Percentiles rank a stretch among this genome's conserved stretches.
Evolutionary conservation across 495 filamentous ascomycete genomes (phyloP).

Genomic region (Neurospora sp.): DNA sequence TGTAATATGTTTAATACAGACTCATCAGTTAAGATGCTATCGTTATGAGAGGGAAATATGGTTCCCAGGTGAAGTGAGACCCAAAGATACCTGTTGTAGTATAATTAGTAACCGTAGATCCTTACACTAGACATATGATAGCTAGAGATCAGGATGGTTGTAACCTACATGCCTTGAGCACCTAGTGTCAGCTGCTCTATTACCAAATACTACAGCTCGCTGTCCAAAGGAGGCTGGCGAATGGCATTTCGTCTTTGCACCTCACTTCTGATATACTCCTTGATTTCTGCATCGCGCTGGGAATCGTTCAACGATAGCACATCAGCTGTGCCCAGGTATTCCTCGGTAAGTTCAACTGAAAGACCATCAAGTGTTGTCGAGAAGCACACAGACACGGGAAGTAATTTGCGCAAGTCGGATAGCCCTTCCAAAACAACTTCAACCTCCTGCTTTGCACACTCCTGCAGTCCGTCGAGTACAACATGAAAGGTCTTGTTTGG

Average conservation of each 20-base stretch:
- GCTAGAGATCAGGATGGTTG: not conserved
- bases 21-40: not conserved
- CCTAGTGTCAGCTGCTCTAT: not conserved
- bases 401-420: not conserved
- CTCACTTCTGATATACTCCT: not conserved
- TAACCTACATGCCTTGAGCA: not conserved
- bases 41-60: not conserved
- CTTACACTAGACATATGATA: no score
- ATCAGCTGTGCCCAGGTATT: not conserved
- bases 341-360: not conserved
- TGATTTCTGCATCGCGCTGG: fast-evolving
- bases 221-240: not conserved
- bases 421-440: not conserved
- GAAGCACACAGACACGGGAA: not conserved
- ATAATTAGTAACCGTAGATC: not conserved
- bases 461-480: not conserved
- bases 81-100: not conserved
- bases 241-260: not conserved
- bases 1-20: not conserved
- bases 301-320: not conserved
- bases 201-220: not conserved
- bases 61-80: not conserved
- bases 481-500: not conserved
- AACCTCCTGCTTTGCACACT: not conserved
- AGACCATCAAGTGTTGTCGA: not conserved